Conservation (phyloP, 164 flowering plant species). For the Paratinospora sagittata region DNA sequence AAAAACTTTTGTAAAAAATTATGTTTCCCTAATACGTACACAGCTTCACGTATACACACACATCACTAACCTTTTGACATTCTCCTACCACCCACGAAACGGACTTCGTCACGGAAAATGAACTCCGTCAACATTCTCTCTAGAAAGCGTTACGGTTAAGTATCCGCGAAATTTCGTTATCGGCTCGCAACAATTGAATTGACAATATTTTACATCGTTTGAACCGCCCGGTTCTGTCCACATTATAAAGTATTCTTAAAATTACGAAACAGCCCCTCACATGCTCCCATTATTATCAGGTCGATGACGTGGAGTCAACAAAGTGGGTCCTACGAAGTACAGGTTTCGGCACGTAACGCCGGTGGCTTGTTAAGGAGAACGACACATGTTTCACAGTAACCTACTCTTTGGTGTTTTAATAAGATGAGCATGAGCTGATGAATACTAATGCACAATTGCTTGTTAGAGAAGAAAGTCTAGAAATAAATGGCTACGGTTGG, state of each 20-base stretch:
- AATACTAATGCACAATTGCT: no score
- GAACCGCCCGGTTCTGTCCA: not conserved
- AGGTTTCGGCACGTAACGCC: not conserved
- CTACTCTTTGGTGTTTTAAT: not conserved
- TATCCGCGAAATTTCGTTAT: no score
- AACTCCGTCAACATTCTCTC: no score
- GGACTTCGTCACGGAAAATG: no score
- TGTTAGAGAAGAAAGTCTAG: not conserved
- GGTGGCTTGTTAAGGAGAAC: not conserved
- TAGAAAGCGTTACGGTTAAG: no score
- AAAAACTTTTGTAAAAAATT: no score
- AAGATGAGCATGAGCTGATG: no score
- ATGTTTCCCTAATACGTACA: no score
- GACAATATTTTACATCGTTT: not conserved
- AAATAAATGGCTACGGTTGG: not conserved
- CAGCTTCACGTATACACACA: no score
- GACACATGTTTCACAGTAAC: not conserved
- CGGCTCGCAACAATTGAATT: no score
- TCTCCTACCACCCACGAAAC: no score
- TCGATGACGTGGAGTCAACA: not conserved
- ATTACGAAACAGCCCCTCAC: conserved; percentile 1
- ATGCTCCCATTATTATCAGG: not conserved
- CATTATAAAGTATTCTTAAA: not conserved
- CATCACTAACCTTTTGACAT: no score
- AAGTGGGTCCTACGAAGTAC: not conserved